These are phyloP conservation scores for Dictyostelium capitatum DNA, from an alignment of 78 protist genomes.

Conservation along the genomic window DNA sequence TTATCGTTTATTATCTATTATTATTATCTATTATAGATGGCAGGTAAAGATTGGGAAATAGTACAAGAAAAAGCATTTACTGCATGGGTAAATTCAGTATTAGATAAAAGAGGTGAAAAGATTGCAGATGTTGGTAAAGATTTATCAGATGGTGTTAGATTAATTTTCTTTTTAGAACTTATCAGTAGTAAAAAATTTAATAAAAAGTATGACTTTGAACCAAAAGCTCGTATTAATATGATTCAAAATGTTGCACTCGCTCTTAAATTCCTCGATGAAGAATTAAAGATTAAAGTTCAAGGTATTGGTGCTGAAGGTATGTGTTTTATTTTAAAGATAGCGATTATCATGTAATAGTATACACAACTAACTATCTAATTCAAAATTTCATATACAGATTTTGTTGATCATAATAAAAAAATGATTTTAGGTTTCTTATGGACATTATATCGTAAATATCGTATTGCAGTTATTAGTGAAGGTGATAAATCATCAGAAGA, in stretches of 20 bases:
- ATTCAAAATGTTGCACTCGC: constrained; percentile 73
- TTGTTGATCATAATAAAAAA: constrained; percentile 77
- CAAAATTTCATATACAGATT: constrained; percentile 19
- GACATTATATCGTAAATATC: constrained; percentile 82
- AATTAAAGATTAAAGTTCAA: constrained; percentile 74
- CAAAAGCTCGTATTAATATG: constrained; percentile 58
- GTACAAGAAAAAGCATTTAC: constrained; percentile 82
- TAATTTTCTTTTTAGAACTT: constrained; percentile 61
- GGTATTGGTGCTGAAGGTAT: constrained; percentile 86
- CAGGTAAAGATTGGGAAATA: constrained; percentile 81
- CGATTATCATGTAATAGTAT: background rate
- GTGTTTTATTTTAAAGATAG: too few relatives aligned
- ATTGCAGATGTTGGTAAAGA: constrained; percentile 56
- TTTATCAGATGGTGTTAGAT: constrained; percentile 67
- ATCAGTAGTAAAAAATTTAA: constrained; percentile 51
- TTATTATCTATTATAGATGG: background rate
- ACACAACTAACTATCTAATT: background rate
- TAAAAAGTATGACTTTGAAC: constrained; percentile 62
- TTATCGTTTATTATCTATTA: background rate
- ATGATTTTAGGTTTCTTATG: constrained; percentile 82
- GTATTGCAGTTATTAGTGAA: constrained; percentile 78
- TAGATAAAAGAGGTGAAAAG: constrained; percentile 66
- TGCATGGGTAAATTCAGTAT: constrained; percentile 77
- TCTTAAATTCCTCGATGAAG: constrained; percentile 61
- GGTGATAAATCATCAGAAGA: constrained; percentile 79